Percentiles rank a stretch among this genome's conserved stretches.
These are phyloP conservation scores for Hemileccinum impolitum DNA, from an alignment of 768 basidiomycete genomes.

Conservation along the genomic window DNA sequence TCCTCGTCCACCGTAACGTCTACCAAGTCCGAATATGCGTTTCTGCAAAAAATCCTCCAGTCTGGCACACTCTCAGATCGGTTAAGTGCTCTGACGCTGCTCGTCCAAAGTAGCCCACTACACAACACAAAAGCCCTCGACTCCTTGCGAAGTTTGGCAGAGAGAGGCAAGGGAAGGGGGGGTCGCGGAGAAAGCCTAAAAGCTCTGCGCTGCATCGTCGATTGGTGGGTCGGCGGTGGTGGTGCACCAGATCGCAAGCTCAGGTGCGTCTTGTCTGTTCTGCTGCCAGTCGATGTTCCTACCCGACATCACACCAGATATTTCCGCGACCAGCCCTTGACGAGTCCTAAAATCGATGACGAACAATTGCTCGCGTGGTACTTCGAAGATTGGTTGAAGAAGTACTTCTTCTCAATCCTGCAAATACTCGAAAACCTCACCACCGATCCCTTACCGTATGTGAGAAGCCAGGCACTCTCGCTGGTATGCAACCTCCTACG, in stretches of 20 bases:
- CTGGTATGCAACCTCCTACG: slow-evolving; percentile 77
- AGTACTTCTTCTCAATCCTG: slow-evolving; percentile 89
- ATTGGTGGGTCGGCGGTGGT: slow-evolving; percentile 99
- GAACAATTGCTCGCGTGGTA: slow-evolving; percentile 77
- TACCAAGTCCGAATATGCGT: no score
- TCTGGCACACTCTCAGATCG: no score
- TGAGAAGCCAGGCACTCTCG: slow-evolving; percentile 79
- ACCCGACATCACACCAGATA: slow-evolving; percentile 50
- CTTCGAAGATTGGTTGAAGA: slow-evolving; percentile 98
- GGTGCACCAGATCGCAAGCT: slow-evolving; percentile 83
- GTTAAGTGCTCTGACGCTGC: slow-evolving; percentile 78
- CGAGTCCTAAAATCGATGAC: slow-evolving; percentile 62
- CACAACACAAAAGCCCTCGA: slow-evolving; percentile 81
- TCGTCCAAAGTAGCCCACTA: slow-evolving; percentile 84
- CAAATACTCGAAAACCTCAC: slow-evolving; percentile 87
- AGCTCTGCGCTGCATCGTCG: slow-evolving; percentile 87
- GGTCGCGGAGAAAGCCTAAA: slow-evolving; percentile 92
- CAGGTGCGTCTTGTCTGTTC: slow-evolving; percentile 48
- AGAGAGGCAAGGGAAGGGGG: slow-evolving; percentile 75
- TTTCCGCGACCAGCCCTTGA: slow-evolving; percentile 83
- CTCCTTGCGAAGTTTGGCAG: slow-evolving; percentile 69
- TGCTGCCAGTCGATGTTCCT: background rate
- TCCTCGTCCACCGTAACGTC: no score
- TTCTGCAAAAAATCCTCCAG: no score
- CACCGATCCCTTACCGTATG: slow-evolving; percentile 82